Conservation (phyloP, 306 rosid species). For the Castanospermum australe region DNA sequence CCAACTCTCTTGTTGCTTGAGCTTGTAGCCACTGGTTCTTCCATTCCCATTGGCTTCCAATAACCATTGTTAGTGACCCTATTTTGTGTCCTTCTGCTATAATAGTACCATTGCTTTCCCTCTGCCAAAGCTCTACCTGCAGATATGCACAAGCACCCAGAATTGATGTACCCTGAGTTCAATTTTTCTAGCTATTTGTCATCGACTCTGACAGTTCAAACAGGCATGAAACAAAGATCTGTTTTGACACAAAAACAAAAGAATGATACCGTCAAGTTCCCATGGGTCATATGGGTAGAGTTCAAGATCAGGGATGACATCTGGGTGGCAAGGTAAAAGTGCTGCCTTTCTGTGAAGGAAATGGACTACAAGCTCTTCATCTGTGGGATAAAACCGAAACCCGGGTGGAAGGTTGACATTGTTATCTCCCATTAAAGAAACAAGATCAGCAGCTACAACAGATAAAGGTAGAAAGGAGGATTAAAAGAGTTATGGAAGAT, state of each 20-base stretch:
- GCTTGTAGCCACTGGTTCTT: constrained; percentile 59
- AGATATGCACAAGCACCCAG: neutral
- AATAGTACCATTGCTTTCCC: constrained; percentile 85
- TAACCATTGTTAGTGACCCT: constrained; percentile 64
- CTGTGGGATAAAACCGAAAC: constrained; percentile 82
- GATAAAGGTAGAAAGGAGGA: neutral
- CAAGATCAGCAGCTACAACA: neutral
- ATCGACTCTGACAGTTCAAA: neutral
- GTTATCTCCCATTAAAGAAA: constrained; percentile 49
- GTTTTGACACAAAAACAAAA: neutral
- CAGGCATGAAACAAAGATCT: neutral
- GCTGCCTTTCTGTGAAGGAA: constrained; percentile 84
- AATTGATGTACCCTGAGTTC: neutral
- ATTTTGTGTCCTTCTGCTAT: constrained; percentile 69
- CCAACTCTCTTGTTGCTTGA: constrained; percentile 54
- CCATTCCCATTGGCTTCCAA: constrained; percentile 74
- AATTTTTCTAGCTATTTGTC: neutral
- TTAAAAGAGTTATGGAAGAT: neutral
- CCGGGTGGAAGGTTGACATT: constrained; percentile 83
- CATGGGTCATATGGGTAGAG: constrained; percentile 76
- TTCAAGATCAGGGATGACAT: constrained; percentile 89
- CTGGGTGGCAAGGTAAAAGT: constrained; percentile 82
- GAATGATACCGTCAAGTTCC: constrained; percentile 61
- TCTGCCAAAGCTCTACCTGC: constrained; percentile 83
- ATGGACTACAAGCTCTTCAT: constrained; percentile 87